These are phyloP conservation scores for Solanum ossicruentum DNA, from an alignment of 257 asterid genomes.

Conservation along the genomic window DNA sequence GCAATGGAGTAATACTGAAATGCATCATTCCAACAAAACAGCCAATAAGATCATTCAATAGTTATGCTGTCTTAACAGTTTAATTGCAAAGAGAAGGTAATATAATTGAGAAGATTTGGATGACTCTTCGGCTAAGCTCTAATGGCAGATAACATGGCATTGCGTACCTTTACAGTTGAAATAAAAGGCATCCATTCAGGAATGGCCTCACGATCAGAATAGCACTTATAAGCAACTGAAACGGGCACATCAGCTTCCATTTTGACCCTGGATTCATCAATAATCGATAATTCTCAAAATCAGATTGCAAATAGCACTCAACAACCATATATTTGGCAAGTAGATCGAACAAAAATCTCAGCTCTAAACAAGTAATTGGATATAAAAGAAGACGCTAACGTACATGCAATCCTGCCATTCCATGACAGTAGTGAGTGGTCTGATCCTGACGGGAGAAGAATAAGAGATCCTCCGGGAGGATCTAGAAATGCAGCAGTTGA, in stretches of 20 bases:
- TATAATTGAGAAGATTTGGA: background rate
- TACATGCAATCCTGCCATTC: constrained; percentile 96
- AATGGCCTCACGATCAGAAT: constrained; percentile 84
- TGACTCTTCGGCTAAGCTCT: background rate
- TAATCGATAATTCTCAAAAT: background rate
- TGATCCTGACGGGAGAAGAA: background rate
- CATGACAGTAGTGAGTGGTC: constrained; percentile 45
- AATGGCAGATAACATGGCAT: background rate
- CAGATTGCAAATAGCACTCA: background rate
- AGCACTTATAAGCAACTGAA: constrained; percentile 81
- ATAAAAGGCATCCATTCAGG: constrained; percentile 98
- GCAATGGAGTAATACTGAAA: background rate
- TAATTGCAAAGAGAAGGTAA: background rate
- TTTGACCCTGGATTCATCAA: constrained; percentile 49
- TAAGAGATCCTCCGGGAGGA: constrained; percentile 5
- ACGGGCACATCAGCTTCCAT: constrained; percentile 68
- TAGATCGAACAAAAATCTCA: background rate
- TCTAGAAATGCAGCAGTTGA: constrained; percentile 7
- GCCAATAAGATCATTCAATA: background rate
- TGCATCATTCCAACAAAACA: background rate
- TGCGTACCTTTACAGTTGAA: constrained; percentile 62
- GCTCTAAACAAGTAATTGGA: background rate
- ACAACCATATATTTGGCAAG: background rate
- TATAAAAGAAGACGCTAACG: background rate
- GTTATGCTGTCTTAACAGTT: background rate